These are phyloP conservation scores for Adansonia digitata DNA, from an alignment of 345 rosid genomes.

Conservation along the genomic window DNA sequence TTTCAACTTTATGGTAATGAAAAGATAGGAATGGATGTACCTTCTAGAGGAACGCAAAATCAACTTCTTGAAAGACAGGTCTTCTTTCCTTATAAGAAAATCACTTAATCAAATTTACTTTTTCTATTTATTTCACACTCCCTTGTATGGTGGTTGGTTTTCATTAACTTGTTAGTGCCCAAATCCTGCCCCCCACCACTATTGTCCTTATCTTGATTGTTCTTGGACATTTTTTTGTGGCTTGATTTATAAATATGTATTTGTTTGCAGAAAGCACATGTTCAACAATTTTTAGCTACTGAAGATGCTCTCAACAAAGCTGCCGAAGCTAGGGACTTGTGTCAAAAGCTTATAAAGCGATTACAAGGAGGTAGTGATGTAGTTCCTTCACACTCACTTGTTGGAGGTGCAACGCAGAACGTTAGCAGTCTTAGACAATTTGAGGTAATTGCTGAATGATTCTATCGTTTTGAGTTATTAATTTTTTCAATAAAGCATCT, in stretches of 20 bases:
- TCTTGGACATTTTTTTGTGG: not conserved
- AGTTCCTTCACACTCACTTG: slow-evolving; percentile 47
- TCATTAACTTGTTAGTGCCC: too few species aligned
- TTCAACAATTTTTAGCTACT: slow-evolving; percentile 91
- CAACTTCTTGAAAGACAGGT: slow-evolving; percentile 98
- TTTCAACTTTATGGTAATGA: slow-evolving; percentile 75
- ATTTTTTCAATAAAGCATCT: not conserved
- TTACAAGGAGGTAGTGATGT: slow-evolving; percentile 63
- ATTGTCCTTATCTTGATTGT: not conserved
- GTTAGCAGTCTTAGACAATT: slow-evolving; percentile 69
- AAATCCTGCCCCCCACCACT: too few species aligned
- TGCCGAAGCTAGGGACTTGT: slow-evolving; percentile 74
- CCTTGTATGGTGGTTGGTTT: too few species aligned
- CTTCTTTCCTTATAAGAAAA: slow-evolving; percentile 18
- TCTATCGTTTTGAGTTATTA: not conserved
- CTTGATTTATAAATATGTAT: slow-evolving; percentile 15
- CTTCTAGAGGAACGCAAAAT: slow-evolving; percentile 77
- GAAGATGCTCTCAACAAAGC: slow-evolving; percentile 91
- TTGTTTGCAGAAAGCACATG: slow-evolving; percentile 75
- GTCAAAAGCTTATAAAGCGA: slow-evolving; percentile 61
- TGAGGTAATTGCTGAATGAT: slow-evolving; percentile 47
- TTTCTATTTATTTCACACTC: not conserved
- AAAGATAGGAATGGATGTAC: slow-evolving; percentile 52
- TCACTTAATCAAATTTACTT: not conserved
- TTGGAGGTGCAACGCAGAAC: slow-evolving; percentile 58